phyloP scores from a whole-genome alignment of 164 flowering plant species.

The Santalum album region DNA sequence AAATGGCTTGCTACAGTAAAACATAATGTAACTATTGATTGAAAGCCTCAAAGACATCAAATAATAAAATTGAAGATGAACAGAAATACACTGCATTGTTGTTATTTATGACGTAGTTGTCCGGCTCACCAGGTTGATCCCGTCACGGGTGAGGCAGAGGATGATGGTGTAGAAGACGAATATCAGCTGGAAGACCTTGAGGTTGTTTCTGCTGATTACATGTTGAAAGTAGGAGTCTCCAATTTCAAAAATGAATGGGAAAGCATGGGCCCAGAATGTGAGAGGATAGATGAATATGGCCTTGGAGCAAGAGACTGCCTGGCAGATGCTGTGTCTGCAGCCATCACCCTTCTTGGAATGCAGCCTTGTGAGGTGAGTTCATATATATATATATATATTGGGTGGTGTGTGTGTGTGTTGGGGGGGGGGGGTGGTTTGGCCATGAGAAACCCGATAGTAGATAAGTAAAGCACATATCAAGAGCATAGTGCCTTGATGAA shows the following conservation, averaged over 20 bases:
- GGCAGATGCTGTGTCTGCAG: conserved; percentile 82
- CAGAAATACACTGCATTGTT: conserved; percentile 1
- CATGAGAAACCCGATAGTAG: no score
- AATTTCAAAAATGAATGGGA: conserved; percentile 99
- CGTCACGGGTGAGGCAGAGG: conserved; percentile 81
- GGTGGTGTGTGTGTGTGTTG: not conserved
- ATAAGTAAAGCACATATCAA: no score
- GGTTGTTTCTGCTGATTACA: conserved; percentile 89
- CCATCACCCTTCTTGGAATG: conserved; percentile 86
- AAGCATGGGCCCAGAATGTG: conserved; percentile 67
- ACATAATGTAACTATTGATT: no score
- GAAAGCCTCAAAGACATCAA: not conserved
- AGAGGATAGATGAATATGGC: conserved; percentile 87
- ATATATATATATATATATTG: not conserved
- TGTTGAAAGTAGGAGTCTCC: conserved; percentile 78
- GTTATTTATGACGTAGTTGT: not conserved
- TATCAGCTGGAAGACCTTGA: conserved; percentile 94
- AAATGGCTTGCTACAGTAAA: no score
- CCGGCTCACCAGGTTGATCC: conserved; percentile 63
- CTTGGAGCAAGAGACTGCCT: conserved; percentile 91
- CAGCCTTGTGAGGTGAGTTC: conserved; percentile 90
- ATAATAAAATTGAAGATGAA: not conserved
- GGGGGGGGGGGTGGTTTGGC: not conserved
- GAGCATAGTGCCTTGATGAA: no score
- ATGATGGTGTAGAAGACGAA: conserved; percentile 96